Evolutionary conservation across 306 rosid genomes (phyloP).

Genomic region (Pterocarpus macrocarpus): DNA sequence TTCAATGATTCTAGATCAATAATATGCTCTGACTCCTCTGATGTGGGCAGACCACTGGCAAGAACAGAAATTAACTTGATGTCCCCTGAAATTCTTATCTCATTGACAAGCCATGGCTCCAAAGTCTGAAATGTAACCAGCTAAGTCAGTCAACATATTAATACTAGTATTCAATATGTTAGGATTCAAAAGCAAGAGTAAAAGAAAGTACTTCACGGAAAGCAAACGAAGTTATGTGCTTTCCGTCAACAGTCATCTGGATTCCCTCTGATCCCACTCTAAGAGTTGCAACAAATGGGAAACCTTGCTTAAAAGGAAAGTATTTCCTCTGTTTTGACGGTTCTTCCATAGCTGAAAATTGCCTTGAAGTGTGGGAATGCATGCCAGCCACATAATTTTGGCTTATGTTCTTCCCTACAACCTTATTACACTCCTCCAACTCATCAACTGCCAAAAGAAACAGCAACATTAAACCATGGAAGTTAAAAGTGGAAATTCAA

Average conservation of each 20-base stretch:
- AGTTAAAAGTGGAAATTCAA: conserved; percentile 7
- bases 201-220: conserved; percentile 79
- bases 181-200: conserved; percentile 25
- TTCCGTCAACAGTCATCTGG: conserved; percentile 99
- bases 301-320: conserved; percentile 94
- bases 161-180: conserved; percentile 14
- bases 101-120: conserved; percentile 99
- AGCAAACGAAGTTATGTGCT: conserved; percentile 91
- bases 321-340: conserved; percentile 66
- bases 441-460: conserved; percentile 85
- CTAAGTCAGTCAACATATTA: conserved; percentile 44
- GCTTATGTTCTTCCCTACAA: conserved; percentile 75
- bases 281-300: conserved; percentile 94
- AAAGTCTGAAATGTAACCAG: conserved; percentile 72
- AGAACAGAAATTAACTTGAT: conserved; percentile 82
- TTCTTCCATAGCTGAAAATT: conserved; percentile 57
- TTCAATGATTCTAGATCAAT: conserved; percentile 77
- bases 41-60: conserved; percentile 95
- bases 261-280: conserved; percentile 98
- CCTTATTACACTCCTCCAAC: conserved; percentile 94
- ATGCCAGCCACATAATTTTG: conserved; percentile 45
- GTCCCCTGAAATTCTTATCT: conserved; percentile 84
- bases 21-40: conserved; percentile 94
- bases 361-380: conserved; percentile 64
- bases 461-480: conserved; percentile 39